Base-by-base conservation (phyloP, 179 eudicot species). In the Heliamphora pulchella region DNA sequence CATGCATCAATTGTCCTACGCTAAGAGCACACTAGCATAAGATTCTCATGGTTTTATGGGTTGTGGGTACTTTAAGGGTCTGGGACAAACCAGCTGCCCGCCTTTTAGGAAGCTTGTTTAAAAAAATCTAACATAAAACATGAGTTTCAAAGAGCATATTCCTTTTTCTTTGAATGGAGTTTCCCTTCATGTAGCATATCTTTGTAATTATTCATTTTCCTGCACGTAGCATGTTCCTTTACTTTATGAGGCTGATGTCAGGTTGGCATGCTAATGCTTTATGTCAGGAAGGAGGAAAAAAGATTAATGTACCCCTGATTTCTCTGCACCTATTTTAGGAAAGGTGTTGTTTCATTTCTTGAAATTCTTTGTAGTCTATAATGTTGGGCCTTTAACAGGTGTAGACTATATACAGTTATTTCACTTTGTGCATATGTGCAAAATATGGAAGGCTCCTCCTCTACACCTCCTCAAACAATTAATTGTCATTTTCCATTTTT, bases 351-450 rank as follows among this genome's bases (percentile, higher is more conserved):
- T 14, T 14, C 61, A 57, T 57, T 4, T 58, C 7, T 58, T 31
- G 3, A 14, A 58, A 18, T 58, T 58, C 18, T 58, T 58, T 58
- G 5, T 14, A 58, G 18, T 43, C 17, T 67, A 46, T 15, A 4
- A 47, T 71, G 57, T 48, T 63, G 75, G 75, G 54, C 22, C 48
- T 46, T 71, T 10, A 71, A 71, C 57, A 47, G 53, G 11, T n/a
- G 41, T 41, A 68, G 72, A 68, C 48, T 57, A 14, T 18, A 31
- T 22, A 18, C n/a, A n/a, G 47, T 71, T 48, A n/a, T 48, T 8
- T 47, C 41, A 14, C 53, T 18, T 0, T 71, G 57, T 17, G 14
- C 0, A 71, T n/a, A 31, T 31, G 31, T 7, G 4, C 54, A n/a
- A 68, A 43, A 47, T 48, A 63, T 2, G 18, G 67, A 17, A 1